These are phyloP conservation scores for Mucor circinelloides DNA, from an alignment of 371 early-diverging fungal genomes.

Conservation along the genomic window DNA sequence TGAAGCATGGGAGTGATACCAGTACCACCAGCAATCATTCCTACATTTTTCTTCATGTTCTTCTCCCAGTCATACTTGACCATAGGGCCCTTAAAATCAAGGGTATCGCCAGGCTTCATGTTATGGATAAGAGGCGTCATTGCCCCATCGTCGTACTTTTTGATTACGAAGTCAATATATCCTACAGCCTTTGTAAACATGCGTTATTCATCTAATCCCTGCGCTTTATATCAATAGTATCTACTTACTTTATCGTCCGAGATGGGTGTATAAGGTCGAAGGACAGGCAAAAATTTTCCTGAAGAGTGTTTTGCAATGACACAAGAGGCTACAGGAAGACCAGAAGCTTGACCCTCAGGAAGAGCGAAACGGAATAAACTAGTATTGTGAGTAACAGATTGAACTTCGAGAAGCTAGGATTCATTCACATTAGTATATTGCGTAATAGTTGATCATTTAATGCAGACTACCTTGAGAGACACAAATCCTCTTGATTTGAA, in stretches of 20 bases:
- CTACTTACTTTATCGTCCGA: conserved; percentile 58
- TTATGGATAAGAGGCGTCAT: conserved; percentile 80
- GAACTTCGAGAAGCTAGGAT: conserved; percentile 22
- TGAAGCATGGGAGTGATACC: conserved; percentile 95
- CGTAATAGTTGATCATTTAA: too few species aligned
- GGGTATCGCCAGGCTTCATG: conserved; percentile 81
- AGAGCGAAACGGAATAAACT: conserved; percentile 80
- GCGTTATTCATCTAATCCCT: background rate
- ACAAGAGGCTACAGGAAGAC: conserved; percentile 80
- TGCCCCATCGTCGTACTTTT: conserved; percentile 71
- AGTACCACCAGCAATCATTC: conserved; percentile 89
- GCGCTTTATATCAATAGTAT: background rate
- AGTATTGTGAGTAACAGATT: conserved; percentile 78
- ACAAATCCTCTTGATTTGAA: conserved; percentile 70
- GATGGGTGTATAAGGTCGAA: conserved; percentile 94
- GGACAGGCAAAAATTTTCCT: conserved; percentile 61
- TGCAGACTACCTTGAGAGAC: conserved; percentile 58
- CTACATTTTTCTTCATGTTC: conserved; percentile 77
- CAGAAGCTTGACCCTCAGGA: conserved; percentile 66
- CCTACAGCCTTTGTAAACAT: conserved; percentile 51
- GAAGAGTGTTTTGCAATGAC: conserved; percentile 63
- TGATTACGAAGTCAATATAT: conserved; percentile 88
- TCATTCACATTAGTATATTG: background rate
- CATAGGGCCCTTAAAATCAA: conserved; percentile 92
- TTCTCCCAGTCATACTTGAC: conserved; percentile 79